Evolutionary conservation across 1,284 basidiomycete genomes (phyloP), one percentile per base, ranked within the genome.

Genomic region (Ganoderma multipileum): DNA sequence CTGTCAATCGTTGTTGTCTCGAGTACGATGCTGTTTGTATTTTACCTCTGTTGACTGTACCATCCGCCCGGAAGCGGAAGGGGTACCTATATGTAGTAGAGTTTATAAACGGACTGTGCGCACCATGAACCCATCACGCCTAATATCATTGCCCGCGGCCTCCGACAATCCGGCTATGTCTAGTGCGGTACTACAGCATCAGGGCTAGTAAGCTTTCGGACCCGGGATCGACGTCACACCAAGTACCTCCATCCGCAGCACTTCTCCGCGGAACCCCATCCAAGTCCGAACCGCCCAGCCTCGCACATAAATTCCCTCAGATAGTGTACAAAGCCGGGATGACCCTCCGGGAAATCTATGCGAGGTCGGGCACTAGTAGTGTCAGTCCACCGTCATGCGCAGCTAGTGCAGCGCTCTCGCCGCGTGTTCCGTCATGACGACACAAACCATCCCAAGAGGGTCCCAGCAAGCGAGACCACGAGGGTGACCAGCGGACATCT

Each of bases 401-500:
- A 38, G 36, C 55, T 33, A n/a, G 6, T 23, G 20, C 55, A 58
- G 20, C 33, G 38, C 33, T 7, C 11, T 20, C n/a, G 38, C 33
- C 55, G 30, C 55, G 11, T 58, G n/a, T 33, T 18, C 28, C 55
- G 55, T 28, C 20, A 33, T 30, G 55, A 28, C 30, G 55, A 38
- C 5, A 20, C 9, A 28, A 38, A 38, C 33, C 33, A 33, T 18
- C 54, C 52, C 16, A 55, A 28, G 11, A 28, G 52, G 12, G 6
- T 4, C 14, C 54, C 28, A 16, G 9, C 26, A 6, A 5, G 52
- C 26, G 28, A 30, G 26, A 4, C 26, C 11, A 54, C 52, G 26
- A 54, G 52, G 3, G 33, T 33, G 23, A 23, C n/a, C 28, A 54
- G 67, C 84, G 82, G 11, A 86, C 83, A 70, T 90, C 83, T 70